These are phyloP conservation scores for Paspalum notatum DNA, from an alignment of 176 grass and related monocot genomes.

Conservation along the genomic window DNA sequence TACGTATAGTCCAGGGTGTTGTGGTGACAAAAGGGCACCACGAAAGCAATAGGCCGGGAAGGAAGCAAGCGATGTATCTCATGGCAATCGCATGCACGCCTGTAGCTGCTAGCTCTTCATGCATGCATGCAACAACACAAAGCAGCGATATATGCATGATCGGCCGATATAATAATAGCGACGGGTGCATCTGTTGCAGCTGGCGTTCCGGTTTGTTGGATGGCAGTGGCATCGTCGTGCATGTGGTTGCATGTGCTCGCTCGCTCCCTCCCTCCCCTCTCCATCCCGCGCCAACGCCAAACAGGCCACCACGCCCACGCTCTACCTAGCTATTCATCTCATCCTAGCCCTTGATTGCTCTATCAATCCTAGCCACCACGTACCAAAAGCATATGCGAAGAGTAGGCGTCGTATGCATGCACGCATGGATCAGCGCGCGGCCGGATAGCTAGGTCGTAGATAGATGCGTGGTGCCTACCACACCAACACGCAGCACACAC, in stretches of 20 bases:
- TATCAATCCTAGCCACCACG: conserved; percentile 14
- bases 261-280: neutral
- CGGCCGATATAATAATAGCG: conserved; percentile 44
- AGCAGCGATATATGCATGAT: too few relatives aligned
- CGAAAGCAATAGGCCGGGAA: conserved; percentile 22
- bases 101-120: neutral
- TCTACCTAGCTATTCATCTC: conserved; percentile 5
- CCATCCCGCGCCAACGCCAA: neutral
- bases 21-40: conserved; percentile 39
- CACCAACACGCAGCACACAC: neutral
- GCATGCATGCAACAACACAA: neutral
- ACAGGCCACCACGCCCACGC: conserved; percentile 26
- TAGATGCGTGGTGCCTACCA: conserved; percentile 11
- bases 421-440: too few relatives aligned
- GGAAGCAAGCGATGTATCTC: conserved; percentile 17
- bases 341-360: conserved; percentile 9
- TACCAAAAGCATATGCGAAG: neutral
- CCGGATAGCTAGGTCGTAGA: neutral
- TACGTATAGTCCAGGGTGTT: conserved; percentile 72
- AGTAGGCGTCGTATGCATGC: neutral
- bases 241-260: conserved; percentile 58
- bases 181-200: conserved; percentile 23
- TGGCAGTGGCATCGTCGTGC: conserved; percentile 28
- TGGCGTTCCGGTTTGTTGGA: conserved; percentile 48
- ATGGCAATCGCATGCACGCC: neutral